Base-by-base conservation (phyloP, 2,329 filamentous ascomycete species). In the Trichoderma sp. region DNA sequence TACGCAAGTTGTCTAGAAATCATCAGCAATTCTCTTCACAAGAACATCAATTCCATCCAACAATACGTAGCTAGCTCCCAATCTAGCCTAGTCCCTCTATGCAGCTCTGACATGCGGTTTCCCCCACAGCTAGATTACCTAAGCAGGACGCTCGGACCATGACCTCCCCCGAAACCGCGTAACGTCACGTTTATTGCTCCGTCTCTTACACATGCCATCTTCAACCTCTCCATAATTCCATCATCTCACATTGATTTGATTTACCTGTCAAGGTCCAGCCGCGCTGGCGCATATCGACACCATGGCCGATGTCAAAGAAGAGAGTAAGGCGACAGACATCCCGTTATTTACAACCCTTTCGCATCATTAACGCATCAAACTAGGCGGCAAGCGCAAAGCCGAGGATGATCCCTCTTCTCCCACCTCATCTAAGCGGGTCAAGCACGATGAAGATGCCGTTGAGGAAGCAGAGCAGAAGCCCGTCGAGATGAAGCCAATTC, bases 381-480 rank as follows among this genome's bases (percentile, higher is more conserved):
- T 76, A 89, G 89, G 86, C 80, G 87, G 85, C 56, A 95, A 95
- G 87, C 92, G 93, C 83, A 95, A 95, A 85, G 93, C 93, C 4
- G 87, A 87, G 67, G 90, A 93, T 78, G 92, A 93, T 77, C 89
- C 91, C 63, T 85, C 88, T 74, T 91, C 90, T 69, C 88, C 90
- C 24, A 88, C 88, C 66, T 89, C 90, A 67, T 84, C 88, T 21
- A 95, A 95, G 84, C 89, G 93, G 79, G 82, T 91, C 56, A 93
- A 93, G 84, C 87, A 88, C 38, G 81, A 83, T 21, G 78, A 78
- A 14, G 79, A 81, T 35, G 77, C 78, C 11, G 82, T 76, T 18
- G 82, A 83, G 14, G 66, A 79, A 14, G 64, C 77, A 9, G 78
- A 78, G 9, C 80, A 88, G 18, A 90, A 90, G 80, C 89, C 89